These are phyloP conservation scores for Penicillium maclennaniae DNA, from an alignment of 495 filamentous ascomycete genomes.

Conservation along the genomic window DNA sequence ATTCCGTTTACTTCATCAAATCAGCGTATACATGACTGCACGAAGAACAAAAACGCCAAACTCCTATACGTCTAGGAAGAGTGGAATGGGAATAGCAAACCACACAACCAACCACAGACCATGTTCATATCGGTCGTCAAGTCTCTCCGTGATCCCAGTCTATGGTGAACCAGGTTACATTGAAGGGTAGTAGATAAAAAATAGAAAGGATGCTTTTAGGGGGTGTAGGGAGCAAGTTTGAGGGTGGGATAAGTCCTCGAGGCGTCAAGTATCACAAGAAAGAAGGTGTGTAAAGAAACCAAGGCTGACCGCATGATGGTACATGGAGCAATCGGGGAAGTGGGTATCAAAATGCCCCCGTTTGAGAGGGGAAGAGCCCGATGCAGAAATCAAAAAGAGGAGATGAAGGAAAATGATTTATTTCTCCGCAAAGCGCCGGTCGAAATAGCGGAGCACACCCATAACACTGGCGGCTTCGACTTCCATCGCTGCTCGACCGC, in stretches of 20 bases:
- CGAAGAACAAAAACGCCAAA: conserved; percentile 12
- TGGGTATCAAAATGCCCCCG: conserved; percentile 38
- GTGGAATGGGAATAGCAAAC: conserved; percentile 1
- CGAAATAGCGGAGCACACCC: conserved; percentile 78
- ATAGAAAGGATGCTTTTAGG: conserved; percentile 17
- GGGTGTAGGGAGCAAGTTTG: background rate
- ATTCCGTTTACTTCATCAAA: conserved; percentile 16
- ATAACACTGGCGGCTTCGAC: conserved; percentile 85
- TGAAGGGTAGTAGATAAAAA: conserved; percentile 3
- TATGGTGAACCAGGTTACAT: background rate
- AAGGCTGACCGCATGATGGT: conserved; percentile 18
- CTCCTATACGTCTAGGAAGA: conserved; percentile 13
- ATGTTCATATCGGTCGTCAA: conserved; percentile 29
- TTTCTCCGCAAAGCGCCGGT: conserved; percentile 64
- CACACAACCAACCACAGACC: conserved; percentile 15
- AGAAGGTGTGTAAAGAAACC: conserved; percentile 2
- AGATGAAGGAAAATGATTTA: conserved; percentile 17
- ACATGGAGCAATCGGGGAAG: conserved; percentile 35
- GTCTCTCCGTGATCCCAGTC: conserved; percentile 2
- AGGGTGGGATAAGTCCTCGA: background rate
- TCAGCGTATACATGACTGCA: conserved; percentile 20
- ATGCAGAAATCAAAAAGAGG: conserved; percentile 20
- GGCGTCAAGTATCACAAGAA: background rate
- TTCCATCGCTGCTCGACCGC: conserved; percentile 59
- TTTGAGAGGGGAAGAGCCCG: conserved; percentile 15